A percentile compares a stretch with the other conserved stretches of the same genome.
These are phyloP conservation scores for Hanseniaspora thailandica DNA, from an alignment of 805 yeast genomes.

Conservation along the genomic window DNA sequence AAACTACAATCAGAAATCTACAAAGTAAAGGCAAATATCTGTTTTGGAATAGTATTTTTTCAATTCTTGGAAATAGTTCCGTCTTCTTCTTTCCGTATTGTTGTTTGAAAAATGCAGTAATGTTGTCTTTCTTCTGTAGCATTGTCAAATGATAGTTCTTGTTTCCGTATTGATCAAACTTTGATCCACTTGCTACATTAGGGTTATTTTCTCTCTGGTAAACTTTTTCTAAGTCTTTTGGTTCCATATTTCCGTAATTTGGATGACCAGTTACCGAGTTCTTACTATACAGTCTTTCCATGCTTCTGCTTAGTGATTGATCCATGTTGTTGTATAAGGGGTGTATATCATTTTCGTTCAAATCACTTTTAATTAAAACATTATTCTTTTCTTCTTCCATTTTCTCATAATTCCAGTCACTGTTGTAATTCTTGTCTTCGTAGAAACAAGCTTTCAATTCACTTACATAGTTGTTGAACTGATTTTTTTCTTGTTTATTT, in stretches of 20 bases:
- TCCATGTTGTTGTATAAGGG: neutral
- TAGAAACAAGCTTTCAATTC: conserved; percentile 25
- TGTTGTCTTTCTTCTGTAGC: conserved; percentile 21
- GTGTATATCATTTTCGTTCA: neutral
- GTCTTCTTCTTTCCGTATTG: conserved; percentile 39
- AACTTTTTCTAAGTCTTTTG: conserved; percentile 9
- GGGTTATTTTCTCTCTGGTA: neutral
- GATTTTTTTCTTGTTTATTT: conserved; percentile 24
- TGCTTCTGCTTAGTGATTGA: neutral
- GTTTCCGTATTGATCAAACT: neutral
- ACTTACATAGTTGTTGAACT: conserved; percentile 25
- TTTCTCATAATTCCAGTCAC: conserved; percentile 10
- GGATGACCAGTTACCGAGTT: neutral
- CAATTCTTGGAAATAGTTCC: conserved; percentile 52
- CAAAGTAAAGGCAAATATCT: conserved; percentile 73
- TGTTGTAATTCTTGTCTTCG: conserved; percentile 14
- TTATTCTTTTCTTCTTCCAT: conserved; percentile 11
- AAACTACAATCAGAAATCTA: conserved; percentile 45
- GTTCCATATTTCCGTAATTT: conserved; percentile 12
- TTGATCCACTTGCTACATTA: neutral
- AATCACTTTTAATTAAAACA: conserved; percentile 4
- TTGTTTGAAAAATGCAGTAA: conserved; percentile 30
- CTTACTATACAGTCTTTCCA: neutral
- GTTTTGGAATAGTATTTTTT: conserved; percentile 52
- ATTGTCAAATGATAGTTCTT: conserved; percentile 5